These are phyloP conservation scores for Phialophora tarda DNA, from an alignment of 2,329 filamentous ascomycete genomes.

Conservation along the genomic window DNA sequence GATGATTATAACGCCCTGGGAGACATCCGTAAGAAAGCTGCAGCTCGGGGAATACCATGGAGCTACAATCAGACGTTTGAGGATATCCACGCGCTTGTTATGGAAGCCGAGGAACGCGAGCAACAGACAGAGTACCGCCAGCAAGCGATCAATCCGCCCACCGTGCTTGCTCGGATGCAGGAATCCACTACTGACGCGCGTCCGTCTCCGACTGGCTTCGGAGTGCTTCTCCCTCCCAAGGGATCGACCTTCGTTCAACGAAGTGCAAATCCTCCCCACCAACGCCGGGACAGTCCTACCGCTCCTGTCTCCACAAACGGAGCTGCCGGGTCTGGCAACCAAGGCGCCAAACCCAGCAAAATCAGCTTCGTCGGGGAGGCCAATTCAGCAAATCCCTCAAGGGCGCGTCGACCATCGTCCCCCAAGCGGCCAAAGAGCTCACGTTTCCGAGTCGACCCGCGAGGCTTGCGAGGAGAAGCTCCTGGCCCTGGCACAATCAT, in stretches of 20 bases:
- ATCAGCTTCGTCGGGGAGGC: constrained; percentile 13
- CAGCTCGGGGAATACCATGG: constrained; percentile 25
- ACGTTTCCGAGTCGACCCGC: constrained; percentile 30
- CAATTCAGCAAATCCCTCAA: constrained; percentile 2
- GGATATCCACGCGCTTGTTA: constrained; percentile 26
- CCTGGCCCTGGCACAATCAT: constrained; percentile 36
- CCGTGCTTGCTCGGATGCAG: constrained; percentile 2
- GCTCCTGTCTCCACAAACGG: constrained; percentile 1
- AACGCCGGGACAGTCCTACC: constrained; percentile 3
- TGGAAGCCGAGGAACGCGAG: constrained; percentile 24
- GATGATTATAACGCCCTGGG: constrained; percentile 28
- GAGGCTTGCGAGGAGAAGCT: constrained; percentile 31
- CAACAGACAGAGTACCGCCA: constrained; percentile 13
- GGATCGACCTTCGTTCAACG: neutral
- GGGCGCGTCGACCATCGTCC: constrained; percentile 19
- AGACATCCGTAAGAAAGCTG: constrained; percentile 28
- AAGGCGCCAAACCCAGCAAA: neutral
- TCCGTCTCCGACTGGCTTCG: constrained; percentile 21
- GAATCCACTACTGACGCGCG: neutral
- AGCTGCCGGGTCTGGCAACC: neutral
- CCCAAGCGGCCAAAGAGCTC: constrained; percentile 28
- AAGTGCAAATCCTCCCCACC: neutral
- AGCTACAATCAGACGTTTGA: constrained; percentile 34
- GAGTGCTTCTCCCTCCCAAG: constrained; percentile 21
- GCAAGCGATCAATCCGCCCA: constrained; percentile 8